phyloP scores from a whole-genome alignment of 768 basidiomycete species.

The Leccinellum rugosiceps region DNA sequence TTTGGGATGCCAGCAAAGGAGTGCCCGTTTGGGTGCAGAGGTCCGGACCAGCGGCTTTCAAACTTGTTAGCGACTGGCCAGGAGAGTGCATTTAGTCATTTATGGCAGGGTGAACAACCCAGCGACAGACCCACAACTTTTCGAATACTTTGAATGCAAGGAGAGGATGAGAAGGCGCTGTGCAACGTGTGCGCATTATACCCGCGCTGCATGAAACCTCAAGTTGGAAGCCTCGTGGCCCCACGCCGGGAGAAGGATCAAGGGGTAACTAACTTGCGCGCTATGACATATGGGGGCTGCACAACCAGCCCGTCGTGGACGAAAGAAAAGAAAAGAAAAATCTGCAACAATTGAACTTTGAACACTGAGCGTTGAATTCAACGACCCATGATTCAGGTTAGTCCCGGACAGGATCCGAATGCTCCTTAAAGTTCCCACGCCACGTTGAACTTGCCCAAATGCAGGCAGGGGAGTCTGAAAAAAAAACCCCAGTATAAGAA shows the following conservation, averaged over 20 bases:
- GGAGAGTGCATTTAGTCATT: background rate
- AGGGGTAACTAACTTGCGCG: background rate
- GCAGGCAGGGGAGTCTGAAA: slow-evolving; percentile 35
- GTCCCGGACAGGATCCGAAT: background rate
- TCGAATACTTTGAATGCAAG: background rate
- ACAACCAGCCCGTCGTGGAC: background rate
- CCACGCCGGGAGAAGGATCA: background rate
- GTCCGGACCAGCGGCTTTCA: background rate
- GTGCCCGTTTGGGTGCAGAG: background rate
- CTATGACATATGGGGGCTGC: background rate
- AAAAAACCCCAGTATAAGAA: slow-evolving; percentile 28
- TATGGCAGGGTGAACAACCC: background rate
- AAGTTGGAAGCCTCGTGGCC: slow-evolving; percentile 12
- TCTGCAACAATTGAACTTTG: too few species aligned
- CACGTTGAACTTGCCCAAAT: slow-evolving; percentile 23
- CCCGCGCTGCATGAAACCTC: background rate
- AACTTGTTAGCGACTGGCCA: background rate
- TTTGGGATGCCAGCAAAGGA: background rate
- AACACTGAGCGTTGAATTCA: too few species aligned
- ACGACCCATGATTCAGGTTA: background rate
- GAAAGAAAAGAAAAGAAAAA: background rate
- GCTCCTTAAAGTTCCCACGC: slow-evolving; percentile 2
- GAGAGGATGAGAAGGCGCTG: background rate
- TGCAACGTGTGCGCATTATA: slow-evolving; percentile 2
- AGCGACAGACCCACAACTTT: background rate